Evolutionary conservation across 805 yeast genomes (phyloP).

Genomic region (Cyberlindnera nakhonratchasimensis): DNA sequence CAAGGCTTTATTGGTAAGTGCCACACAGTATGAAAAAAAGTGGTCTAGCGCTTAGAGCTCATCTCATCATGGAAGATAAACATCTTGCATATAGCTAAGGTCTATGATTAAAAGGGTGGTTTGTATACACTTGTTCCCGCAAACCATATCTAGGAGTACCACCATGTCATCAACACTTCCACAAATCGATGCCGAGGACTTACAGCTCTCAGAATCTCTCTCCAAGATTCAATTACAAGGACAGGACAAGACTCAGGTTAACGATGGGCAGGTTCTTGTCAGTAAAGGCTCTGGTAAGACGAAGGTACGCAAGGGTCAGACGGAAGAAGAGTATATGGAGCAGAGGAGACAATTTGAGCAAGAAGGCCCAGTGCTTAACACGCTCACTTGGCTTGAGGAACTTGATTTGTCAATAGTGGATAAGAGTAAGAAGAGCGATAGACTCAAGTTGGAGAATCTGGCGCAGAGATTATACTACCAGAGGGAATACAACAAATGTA

Average conservation of each 20-base stretch:
- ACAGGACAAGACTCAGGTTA: constrained; percentile 22
- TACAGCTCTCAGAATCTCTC: constrained; percentile 1
- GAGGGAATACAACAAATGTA: constrained; percentile 49
- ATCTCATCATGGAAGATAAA: too few species aligned
- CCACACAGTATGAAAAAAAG: too few species aligned
- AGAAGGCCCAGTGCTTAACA: constrained; percentile 57
- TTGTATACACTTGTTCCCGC: too few species aligned
- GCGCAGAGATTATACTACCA: constrained; percentile 62
- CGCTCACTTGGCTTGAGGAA: constrained; percentile 40
- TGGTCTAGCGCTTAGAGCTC: too few species aligned
- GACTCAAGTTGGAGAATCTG: constrained; percentile 53
- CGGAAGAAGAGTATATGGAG: constrained; percentile 54
- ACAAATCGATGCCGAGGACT: background rate
- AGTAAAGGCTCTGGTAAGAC: constrained; percentile 44
- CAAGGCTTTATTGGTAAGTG: too few species aligned
- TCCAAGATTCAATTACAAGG: background rate
- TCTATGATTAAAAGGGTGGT: too few species aligned
- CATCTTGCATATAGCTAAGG: too few species aligned
- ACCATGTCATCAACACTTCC: background rate
- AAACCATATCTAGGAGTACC: background rate
- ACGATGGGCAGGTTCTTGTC: constrained; percentile 40
- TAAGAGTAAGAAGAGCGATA: constrained; percentile 45
- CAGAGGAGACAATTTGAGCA: constrained; percentile 50
- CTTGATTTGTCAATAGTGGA: constrained; percentile 29
- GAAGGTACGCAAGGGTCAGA: constrained; percentile 63